Conservation (phyloP, 352 stramenopile genomes). For the Discostella stelligera region DNA sequence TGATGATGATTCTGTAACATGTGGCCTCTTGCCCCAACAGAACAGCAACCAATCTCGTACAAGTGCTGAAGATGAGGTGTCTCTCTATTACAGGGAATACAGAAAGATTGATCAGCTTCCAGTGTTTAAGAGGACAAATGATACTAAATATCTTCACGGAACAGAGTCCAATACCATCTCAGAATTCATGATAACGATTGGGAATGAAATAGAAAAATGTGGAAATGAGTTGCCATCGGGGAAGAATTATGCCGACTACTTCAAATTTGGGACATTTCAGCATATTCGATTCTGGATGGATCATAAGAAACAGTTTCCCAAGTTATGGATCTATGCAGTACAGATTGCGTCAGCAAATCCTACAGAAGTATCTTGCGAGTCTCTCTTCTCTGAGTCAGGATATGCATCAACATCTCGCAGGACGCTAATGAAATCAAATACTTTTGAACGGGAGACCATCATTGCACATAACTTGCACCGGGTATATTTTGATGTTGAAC, state of each 20-base stretch:
- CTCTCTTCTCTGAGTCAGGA: conserved; percentile 8
- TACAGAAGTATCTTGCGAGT: conserved; percentile 16
- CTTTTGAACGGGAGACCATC: conserved; percentile 7
- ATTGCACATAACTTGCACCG: conserved; percentile 8
- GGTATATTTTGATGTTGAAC: conserved; percentile 12
- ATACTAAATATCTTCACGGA: too few species aligned
- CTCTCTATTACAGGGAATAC: too few species aligned
- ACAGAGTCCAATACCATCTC: not conserved
- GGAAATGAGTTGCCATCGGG: conserved; percentile 8
- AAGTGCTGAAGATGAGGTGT: too few species aligned
- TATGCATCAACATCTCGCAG: conserved; percentile 1
- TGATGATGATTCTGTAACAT: too few species aligned
- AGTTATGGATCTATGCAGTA: conserved; percentile 8
- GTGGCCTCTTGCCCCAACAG: too few species aligned
- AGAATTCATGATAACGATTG: not conserved
- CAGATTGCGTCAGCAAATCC: conserved; percentile 8
- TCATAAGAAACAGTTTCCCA: conserved; percentile 1
- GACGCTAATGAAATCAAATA: not conserved
- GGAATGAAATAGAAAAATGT: not conserved
- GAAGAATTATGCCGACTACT: conserved; percentile 8
- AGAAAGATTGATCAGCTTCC: too few species aligned
- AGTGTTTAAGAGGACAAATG: too few species aligned
- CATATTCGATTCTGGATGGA: conserved; percentile 7
- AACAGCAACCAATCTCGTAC: too few species aligned
- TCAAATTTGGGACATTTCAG: not conserved